phyloP scores from a whole-genome alignment of 768 basidiomycete genomes.

The Pisolithus orientalis region DNA sequence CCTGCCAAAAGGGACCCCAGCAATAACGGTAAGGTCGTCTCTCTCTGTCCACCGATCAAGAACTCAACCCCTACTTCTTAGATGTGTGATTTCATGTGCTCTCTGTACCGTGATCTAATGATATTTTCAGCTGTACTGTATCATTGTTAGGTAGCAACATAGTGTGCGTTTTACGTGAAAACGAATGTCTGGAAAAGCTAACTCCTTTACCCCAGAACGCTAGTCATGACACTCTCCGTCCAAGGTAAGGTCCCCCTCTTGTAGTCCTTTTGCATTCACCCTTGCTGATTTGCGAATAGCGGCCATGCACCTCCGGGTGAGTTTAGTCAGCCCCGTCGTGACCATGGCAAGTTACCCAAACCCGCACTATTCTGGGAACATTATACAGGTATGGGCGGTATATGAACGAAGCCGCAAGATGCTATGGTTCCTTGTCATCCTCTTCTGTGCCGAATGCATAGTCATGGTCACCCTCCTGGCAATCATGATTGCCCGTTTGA shows the following conservation, averaged over 20 bases:
- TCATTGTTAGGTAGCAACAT: slow-evolving; percentile 4
- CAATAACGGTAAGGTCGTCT: slow-evolving; percentile 1
- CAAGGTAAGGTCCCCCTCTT: not conserved
- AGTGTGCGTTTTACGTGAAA: not conserved
- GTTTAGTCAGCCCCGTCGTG: not conserved
- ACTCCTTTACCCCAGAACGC: slow-evolving; percentile 1
- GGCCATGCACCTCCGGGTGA: slow-evolving; percentile 5
- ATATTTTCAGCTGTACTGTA: slow-evolving; percentile 1
- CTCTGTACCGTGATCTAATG: not conserved
- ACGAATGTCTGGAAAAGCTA: not conserved
- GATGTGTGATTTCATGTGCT: not conserved
- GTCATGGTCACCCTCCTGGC: slow-evolving; percentile 5
- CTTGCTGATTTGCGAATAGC: not conserved
- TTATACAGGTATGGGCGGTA: slow-evolving; percentile 8
- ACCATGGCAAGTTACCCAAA: not conserved
- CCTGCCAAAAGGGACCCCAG: not conserved
- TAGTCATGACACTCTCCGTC: slow-evolving; percentile 8
- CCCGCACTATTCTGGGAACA: too few species aligned
- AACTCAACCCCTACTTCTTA: not conserved
- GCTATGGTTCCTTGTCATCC: not conserved
- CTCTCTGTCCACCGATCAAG: not conserved
- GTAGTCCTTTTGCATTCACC: not conserved
- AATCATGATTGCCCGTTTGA: slow-evolving; percentile 2
- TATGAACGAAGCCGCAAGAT: slow-evolving; percentile 4
- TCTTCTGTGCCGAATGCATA: slow-evolving; percentile 1